Conservation (phyloP, 352 stramenopile species). For the Phytophthora uliginosa region DNA sequence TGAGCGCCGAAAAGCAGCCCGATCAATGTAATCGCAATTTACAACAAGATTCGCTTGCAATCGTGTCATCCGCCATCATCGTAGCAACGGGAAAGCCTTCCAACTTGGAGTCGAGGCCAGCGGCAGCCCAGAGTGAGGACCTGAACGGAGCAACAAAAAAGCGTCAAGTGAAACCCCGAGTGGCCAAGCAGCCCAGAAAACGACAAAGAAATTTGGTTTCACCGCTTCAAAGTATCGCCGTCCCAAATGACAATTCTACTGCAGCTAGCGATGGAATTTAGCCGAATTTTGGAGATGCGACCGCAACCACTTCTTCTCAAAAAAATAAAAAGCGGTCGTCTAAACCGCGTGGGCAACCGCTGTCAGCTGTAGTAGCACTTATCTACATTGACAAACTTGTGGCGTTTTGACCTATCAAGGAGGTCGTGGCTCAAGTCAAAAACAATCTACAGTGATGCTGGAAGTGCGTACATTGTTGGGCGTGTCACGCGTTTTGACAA, state of each 20-base stretch:
- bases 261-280: background rate
- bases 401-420: background rate
- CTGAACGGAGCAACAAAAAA: background rate
- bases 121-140: background rate
- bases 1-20: no score
- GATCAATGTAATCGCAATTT: background rate
- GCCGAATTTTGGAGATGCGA: background rate
- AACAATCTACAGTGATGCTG: slow-evolving; percentile 2
- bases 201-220: background rate
- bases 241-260: background rate
- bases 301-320: background rate
- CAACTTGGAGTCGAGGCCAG: background rate
- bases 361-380: background rate
- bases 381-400: background rate
- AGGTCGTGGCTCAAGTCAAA: background rate
- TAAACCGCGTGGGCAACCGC: background rate
- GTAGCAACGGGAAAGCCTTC: background rate
- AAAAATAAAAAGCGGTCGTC: background rate
- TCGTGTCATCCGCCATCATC: background rate
- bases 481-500: background rate
- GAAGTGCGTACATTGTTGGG: background rate
- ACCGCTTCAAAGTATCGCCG: background rate
- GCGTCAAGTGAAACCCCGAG: background rate
- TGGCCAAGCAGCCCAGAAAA: background rate
- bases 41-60: background rate